Evolutionary conservation across 352 stramenopile genomes (phyloP), one percentile per base, ranked within the genome.

Genomic region (Phytophthora sojae): DNA sequence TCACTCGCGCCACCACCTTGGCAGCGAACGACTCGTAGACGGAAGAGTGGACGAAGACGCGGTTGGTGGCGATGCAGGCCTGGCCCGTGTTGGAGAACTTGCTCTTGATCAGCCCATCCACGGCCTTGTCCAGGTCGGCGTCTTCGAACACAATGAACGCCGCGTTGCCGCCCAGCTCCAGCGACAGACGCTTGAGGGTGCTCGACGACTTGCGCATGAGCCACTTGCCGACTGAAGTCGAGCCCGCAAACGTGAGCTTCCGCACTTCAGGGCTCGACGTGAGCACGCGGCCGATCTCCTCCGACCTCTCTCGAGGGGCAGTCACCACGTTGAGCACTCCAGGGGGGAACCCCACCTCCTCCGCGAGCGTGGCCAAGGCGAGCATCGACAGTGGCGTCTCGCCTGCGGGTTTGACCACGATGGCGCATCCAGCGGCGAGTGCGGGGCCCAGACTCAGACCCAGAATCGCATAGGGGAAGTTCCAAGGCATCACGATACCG

Each of bases 391-490:
- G 71, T 6, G 98, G 98, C 17, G 98, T 99, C 61, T 98, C 79
- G 23, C 97, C 96, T n/a, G 93, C 91, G 23, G 98, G 98, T 78
- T 99, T 99, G 17, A 99, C 70, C 3, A 99, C 92, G 1, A 89
- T 82, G 3, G 96, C 95, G 76, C 97, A 99, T 9, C 98, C 98
- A 14, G 93, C 94, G 32, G 92, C 91, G 11, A 99, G 72, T 6
- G 94, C 89, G 0, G 97, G 94, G 6, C 78, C 97, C 25, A 97
- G 81, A 80, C 99, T 99, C 19, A 97, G 83, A 29, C 96, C 98
- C 57, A 99, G 95, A 96, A 99, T 99, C 4, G 96, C 97, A 32
- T 97, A 81, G 4, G 98, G 97, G 72, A 99, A 99, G 80, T 99
- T 99, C 97, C 97, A 99, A 15, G 96, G 97, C 51, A 96, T 98